Evolutionary conservation across 2,329 filamentous ascomycete genomes (phyloP), one percentile per base, ranked within the genome.

Genomic region (Sporothrix sp.): DNA sequence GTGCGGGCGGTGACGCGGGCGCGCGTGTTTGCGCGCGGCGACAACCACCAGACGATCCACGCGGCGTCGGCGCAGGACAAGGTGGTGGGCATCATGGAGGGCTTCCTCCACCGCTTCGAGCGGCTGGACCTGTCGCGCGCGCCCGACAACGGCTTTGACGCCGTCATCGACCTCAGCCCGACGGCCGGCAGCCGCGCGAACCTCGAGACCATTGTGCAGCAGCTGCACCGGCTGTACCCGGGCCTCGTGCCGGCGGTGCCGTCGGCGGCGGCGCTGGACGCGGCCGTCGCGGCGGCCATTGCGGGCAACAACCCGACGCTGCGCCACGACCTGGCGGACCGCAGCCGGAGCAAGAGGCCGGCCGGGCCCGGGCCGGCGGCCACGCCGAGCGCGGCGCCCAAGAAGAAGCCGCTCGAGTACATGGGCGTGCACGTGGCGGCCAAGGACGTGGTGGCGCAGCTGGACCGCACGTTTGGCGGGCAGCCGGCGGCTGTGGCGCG

Each of bases 31-130:
- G 76, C 80, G 6, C 84, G 93, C 20, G 93, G 93, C 13, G 89
- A 98, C 65, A 97, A 97, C 61, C 93, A 98, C 65, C 93, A 98
- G 68, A 98, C 93, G 0, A 97, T 98, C 53, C 89, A 93, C 61
- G 90, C 91, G 10, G 84, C 79, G 40, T 84, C 86, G 51, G 78
- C 84, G 39, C 68, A 73, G 42, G 69, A 75, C 16, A 91, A 95
- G 65, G 87, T 93, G 50, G 73, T 93, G 42, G 79, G 80, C 5
- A 95, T 98, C 59, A 97, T 98, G 93, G 87, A 96, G 59, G 87
- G 88, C 3, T 98, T 98, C 67, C 74, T 98, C 57, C 67, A 78
- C 11, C 81, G 93, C 32, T 97, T 95, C 63, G 85, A 98, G 68
- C 78, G 84, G 18, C 74, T 89, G 52, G 78, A 90, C 57, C 69